A percentile compares a stretch with the other conserved stretches of the same genome.
These are phyloP conservation scores for Bipolaris cookei DNA, from an alignment of 2,329 filamentous ascomycete genomes.

Conservation along the genomic window DNA sequence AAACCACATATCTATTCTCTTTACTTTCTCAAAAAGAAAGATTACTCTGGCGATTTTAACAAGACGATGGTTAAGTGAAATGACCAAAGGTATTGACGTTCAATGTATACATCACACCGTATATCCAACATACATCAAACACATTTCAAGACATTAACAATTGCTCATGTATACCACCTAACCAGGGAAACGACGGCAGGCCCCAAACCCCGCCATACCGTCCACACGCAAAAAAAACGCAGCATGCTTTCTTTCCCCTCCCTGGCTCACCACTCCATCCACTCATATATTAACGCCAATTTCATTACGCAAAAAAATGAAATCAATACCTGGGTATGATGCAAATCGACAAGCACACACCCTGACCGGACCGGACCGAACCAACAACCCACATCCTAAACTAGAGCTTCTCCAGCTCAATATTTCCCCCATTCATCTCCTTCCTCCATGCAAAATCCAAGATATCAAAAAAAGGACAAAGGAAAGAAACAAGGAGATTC, in stretches of 20 bases:
- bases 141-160: neutral
- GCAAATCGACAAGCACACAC: constrained; percentile 5
- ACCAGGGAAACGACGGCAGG: neutral
- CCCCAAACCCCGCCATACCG: neutral
- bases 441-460: neutral
- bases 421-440: neutral
- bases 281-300: neutral
- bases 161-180: neutral
- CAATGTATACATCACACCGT: neutral
- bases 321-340: constrained; percentile 7
- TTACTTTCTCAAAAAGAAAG: no score
- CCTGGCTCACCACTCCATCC: no score
- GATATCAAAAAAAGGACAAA: neutral
- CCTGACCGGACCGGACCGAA: neutral
- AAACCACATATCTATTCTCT: no score
- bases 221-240: neutral
- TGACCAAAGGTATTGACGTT: no score
- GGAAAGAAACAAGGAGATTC: constrained; percentile 1
- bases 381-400: no score
- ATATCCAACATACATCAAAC: neutral
- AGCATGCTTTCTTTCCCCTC: neutral
- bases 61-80: no score
- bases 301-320: neutral
- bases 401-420: neutral
- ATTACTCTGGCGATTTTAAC: no score